These are phyloP conservation scores for Fusarium concolor DNA, from an alignment of 2,329 filamentous ascomycete genomes.

Conservation along the genomic window DNA sequence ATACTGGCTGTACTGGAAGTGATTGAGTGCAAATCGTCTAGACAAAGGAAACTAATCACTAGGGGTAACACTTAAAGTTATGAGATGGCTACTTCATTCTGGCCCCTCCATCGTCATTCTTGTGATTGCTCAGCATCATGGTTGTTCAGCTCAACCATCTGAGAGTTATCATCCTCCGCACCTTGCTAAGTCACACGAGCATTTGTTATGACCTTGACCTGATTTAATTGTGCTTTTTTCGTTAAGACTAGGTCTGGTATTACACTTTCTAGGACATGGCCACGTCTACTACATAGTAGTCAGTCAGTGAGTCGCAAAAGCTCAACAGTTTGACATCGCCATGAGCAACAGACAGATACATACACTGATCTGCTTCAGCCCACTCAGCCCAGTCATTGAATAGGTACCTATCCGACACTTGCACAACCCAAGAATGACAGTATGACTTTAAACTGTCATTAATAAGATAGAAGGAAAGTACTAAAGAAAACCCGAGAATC, in stretches of 20 bases:
- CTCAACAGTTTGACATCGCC: constrained; percentile 3
- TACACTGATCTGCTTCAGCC: background rate
- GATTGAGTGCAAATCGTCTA: background rate
- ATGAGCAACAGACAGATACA: background rate
- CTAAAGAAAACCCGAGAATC: background rate
- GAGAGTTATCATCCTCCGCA: constrained; percentile 10
- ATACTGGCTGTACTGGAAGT: background rate
- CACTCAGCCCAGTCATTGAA: background rate
- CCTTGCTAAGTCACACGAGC: constrained; percentile 11
- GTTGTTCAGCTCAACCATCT: constrained; percentile 11
- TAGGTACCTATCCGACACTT: background rate
- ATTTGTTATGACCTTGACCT: constrained; percentile 4
- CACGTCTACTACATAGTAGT: too few relatives aligned
- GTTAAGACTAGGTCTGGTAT: background rate
- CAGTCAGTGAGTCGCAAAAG: background rate
- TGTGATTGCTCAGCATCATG: constrained; percentile 6
- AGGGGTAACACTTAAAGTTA: background rate
- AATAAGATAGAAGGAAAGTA: background rate
- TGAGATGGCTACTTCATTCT: constrained; percentile 2
- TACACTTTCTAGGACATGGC: background rate
- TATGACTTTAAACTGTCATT: background rate
- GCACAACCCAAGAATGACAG: background rate
- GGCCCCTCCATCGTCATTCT: background rate
- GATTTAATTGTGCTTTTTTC: background rate
- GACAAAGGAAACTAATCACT: background rate